A percentile compares a stretch with the other conserved stretches of the same genome.
Conservation (phyloP, 192 early-diverging fungal genomes). For the Kickxella alabastrina region DNA sequence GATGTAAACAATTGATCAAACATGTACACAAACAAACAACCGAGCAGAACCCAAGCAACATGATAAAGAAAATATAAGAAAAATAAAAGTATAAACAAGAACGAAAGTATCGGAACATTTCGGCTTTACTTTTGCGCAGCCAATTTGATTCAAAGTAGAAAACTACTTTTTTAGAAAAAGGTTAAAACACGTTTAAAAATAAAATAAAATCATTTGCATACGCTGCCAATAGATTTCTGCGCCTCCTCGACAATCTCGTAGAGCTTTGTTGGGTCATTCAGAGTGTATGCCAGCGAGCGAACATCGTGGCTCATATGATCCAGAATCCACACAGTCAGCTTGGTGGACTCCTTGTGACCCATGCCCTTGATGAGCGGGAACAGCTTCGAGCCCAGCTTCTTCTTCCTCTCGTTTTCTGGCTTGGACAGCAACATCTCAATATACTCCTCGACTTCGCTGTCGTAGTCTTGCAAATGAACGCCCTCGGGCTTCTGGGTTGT, state of each 20-base stretch:
- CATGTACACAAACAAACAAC: too few relatives aligned
- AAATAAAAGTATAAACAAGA: too few relatives aligned
- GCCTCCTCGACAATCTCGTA: slow-evolving; percentile 43
- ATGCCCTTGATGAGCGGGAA: slow-evolving; percentile 55
- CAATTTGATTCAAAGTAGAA: too few relatives aligned
- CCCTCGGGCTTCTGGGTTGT: slow-evolving; percentile 3
- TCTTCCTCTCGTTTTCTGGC: slow-evolving; percentile 50
- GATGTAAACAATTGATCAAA: too few relatives aligned
- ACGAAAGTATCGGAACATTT: too few relatives aligned
- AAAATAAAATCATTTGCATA: too few relatives aligned
- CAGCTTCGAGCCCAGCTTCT: slow-evolving; percentile 53
- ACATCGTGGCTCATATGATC: slow-evolving; percentile 52
- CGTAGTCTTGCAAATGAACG: slow-evolving; percentile 31
- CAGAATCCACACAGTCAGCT: slow-evolving; percentile 54
- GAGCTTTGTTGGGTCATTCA: slow-evolving; percentile 40
- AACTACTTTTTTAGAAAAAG: too few relatives aligned
- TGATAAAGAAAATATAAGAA: too few relatives aligned
- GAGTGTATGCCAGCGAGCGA: slow-evolving; percentile 45
- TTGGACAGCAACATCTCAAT: slow-evolving; percentile 48
- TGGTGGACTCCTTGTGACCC: slow-evolving; percentile 50
- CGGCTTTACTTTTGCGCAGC: too few relatives aligned
- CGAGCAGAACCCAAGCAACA: too few relatives aligned
- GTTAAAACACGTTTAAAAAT: too few relatives aligned
- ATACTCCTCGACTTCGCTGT: slow-evolving; percentile 42
- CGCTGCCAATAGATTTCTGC: slow-evolving; percentile 29